Percentiles rank a stretch among this genome's conserved stretches.
These are phyloP conservation scores for Kodamaea kaohsiungensis DNA, from an alignment of 805 yeast genomes.

Conservation along the genomic window DNA sequence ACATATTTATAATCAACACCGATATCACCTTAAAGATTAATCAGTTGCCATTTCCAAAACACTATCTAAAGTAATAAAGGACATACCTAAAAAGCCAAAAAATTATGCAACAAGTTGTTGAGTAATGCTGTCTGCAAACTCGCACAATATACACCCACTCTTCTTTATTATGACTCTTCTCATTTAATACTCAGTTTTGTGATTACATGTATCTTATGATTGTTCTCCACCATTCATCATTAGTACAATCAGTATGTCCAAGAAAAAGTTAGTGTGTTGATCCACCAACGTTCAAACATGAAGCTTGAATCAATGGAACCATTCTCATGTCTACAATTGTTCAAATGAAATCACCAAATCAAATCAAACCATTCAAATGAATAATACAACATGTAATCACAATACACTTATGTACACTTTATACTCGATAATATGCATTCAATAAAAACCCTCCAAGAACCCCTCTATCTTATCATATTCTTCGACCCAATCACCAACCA, in stretches of 20 bases:
- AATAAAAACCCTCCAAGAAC: no score
- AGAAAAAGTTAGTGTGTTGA: no score
- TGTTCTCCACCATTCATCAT: neutral
- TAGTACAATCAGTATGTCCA: no score
- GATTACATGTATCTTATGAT: neutral
- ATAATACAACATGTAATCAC: neutral
- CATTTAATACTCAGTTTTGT: neutral
- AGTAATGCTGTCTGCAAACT: no score
- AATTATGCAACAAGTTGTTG: no score
- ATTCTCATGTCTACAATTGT: no score
- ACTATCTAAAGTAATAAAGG: no score
- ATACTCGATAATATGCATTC: neutral
- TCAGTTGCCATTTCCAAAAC: no score
- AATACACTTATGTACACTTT: neutral
- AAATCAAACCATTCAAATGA: neutral
- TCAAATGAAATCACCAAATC: neutral
- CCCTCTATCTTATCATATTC: neutral
- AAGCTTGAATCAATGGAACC: no score
- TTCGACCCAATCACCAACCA: neutral
- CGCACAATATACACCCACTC: neutral
- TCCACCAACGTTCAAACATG: neutral
- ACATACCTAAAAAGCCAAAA: no score
- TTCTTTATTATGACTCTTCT: neutral
- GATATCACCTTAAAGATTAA: no score
- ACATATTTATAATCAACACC: no score